These are phyloP conservation scores for Fusarium nanum DNA, from an alignment of 2,329 filamentous ascomycete genomes.

Conservation along the genomic window DNA sequence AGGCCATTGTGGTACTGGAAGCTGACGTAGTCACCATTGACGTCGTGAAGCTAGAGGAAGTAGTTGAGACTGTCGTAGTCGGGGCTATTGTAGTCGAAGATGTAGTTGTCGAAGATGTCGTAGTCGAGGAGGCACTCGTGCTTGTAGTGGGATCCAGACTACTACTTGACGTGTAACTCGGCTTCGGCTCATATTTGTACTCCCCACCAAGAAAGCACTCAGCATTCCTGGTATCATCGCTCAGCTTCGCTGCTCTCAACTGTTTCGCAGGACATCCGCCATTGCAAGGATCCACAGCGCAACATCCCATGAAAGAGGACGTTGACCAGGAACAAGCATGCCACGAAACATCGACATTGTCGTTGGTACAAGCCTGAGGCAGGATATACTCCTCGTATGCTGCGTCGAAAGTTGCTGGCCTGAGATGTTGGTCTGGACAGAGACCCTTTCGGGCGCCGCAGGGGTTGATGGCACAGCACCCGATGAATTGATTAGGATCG, in stretches of 20 bases:
- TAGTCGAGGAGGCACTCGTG: neutral
- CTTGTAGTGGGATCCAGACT: neutral
- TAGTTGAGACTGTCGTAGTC: accelerated
- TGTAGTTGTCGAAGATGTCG: accelerated
- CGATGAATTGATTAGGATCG: constrained; percentile 52
- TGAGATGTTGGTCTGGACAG: constrained; percentile 39
- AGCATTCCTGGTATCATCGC: constrained; percentile 1
- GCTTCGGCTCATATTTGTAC: neutral
- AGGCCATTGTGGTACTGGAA: neutral
- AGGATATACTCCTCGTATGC: constrained; percentile 44
- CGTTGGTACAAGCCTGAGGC: constrained; percentile 49
- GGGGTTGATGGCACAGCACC: constrained; percentile 54
- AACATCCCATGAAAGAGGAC: constrained; percentile 56
- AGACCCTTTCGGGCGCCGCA: constrained; percentile 43
- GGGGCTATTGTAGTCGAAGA: accelerated
- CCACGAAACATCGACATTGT: constrained; percentile 45
- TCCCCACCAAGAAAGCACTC: neutral
- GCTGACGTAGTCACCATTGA: neutral
- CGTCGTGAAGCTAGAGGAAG: neutral
- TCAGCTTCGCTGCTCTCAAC: constrained; percentile 35
- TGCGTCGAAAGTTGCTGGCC: constrained; percentile 46
- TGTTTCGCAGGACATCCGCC: constrained; percentile 16
- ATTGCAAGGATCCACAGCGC: constrained; percentile 43
- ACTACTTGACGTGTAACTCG: neutral
- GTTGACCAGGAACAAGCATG: constrained; percentile 48